Evolutionary conservation across 2,329 filamentous ascomycete species (phyloP), one percentile per base, ranked within the genome.

Genomic region (Ceratocystis harringtonii): DNA sequence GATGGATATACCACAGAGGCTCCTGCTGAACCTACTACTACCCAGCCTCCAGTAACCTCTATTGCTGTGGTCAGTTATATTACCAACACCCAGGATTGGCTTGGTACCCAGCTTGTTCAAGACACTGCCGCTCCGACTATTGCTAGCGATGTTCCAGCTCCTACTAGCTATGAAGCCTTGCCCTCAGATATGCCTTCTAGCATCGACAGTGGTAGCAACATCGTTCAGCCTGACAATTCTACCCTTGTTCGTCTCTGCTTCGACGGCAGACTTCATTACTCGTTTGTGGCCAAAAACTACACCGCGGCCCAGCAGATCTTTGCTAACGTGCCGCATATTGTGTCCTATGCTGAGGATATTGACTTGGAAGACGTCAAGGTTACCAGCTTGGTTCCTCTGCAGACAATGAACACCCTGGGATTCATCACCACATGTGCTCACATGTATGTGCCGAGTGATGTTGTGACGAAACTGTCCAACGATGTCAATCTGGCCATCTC

Each of bases 261-360:
- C 80, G 78, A 84, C 63, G 87, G 85, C 72, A 82, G 83, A 1
- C 81, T 95, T 70, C 92, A 95, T 77, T 99, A 94, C 74, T 77
- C 82, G 7, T 96, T 95, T 72, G 88, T 97, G 32, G 85, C 87
- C 10, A 78, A 78, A 25, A 84, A 87, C 68, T 79, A 84, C 15
- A 80, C 86, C 69, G 88, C 91, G 19, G 88, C 90, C 4, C 84
- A 84, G 48, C 92, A 97, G 75, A 89, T 99, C 71, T 95, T 96
- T 78, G 77, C 83, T 64, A 88, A 84, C 69, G 78, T 96, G 3
- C 91, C 91, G 0, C 70, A 79, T 63, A 90, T 89, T 69, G 79
- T 96, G 62, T 78, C 82, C 1, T 82, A 86, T 69, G 87, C 83
- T 55, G 75, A 74, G 61, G 85, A 83, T 58, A 77, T 95, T 58